Percentiles rank a stretch among this genome's conserved stretches.
Evolutionary conservation across 2,329 filamentous ascomycete species (phyloP).

Genomic region (Colletotrichum endophyticum): DNA sequence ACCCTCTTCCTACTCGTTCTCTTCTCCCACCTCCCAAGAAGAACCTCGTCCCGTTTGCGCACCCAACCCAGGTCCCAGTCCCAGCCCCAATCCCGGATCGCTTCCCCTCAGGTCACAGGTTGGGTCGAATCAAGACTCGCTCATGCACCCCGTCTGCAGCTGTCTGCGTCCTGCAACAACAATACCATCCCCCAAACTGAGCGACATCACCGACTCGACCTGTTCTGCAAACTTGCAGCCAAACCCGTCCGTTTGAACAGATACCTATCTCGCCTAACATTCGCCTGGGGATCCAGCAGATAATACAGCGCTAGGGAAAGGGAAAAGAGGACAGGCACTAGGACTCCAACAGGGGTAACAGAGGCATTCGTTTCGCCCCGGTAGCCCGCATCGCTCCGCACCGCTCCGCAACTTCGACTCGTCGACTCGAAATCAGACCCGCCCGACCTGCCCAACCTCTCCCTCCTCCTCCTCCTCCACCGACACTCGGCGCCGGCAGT

Average conservation of each 20-base stretch:
- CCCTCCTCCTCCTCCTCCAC: conserved; percentile 10
- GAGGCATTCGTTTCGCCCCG: conserved; percentile 16
- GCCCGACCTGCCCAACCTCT: conserved; percentile 18
- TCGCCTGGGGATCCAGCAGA: background rate
- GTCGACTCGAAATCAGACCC: conserved; percentile 17
- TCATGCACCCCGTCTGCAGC: conserved; percentile 8
- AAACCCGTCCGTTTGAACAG: background rate
- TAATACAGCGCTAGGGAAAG: background rate
- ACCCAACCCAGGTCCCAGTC: background rate
- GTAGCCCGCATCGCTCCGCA: conserved; percentile 20
- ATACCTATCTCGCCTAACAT: background rate
- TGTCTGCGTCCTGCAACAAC: conserved; percentile 10
- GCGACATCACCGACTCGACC: background rate
- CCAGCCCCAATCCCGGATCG: background rate
- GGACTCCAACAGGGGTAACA: background rate
- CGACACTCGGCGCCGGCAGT: conserved; percentile 19
- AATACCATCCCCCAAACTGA: background rate
- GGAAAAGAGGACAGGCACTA: background rate
- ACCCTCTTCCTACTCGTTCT: background rate
- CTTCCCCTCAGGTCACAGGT: background rate
- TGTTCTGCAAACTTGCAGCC: background rate
- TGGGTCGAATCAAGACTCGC: conserved; percentile 3
- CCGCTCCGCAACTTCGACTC: conserved; percentile 19
- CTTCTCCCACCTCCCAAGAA: background rate
- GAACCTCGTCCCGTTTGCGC: background rate